Conservation (phyloP, 73 alveolate species). For the Tetrahymena elliotti region DNA sequence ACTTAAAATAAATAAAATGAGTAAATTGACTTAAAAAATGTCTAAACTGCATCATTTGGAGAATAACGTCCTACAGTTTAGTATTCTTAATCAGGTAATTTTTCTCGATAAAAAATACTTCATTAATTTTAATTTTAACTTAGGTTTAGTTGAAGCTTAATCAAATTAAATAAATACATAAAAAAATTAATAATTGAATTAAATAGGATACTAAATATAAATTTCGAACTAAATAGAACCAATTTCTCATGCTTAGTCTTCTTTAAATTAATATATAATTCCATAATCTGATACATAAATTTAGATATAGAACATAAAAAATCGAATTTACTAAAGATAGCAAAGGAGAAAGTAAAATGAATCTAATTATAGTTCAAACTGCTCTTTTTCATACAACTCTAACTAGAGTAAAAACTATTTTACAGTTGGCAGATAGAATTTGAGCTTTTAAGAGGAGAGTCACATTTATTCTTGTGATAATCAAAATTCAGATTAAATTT, state of each 20-base stretch:
- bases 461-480: background rate
- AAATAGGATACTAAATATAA: background rate
- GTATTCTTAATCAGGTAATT: background rate
- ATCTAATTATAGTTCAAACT: background rate
- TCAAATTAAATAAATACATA: background rate
- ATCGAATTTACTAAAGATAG: background rate
- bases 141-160: background rate
- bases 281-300: background rate
- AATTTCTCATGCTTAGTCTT: background rate
- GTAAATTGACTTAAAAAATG: background rate
- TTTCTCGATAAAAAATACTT: background rate
- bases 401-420: background rate
- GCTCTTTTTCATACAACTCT: background rate
- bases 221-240: background rate
- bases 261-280: background rate
- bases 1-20: background rate
- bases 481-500: background rate
- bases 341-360: background rate
- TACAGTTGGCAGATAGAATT: background rate
- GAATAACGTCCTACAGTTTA: background rate
- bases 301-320: background rate
- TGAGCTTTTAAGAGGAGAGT: background rate
- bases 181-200: too few relatives aligned
- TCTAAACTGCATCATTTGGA: background rate
- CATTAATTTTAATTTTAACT: background rate